Percentiles rank a stretch among this genome's conserved stretches.
phyloP scores from a whole-genome alignment of 176 grass and related monocot species.

The Oryza rufipogon region DNA sequence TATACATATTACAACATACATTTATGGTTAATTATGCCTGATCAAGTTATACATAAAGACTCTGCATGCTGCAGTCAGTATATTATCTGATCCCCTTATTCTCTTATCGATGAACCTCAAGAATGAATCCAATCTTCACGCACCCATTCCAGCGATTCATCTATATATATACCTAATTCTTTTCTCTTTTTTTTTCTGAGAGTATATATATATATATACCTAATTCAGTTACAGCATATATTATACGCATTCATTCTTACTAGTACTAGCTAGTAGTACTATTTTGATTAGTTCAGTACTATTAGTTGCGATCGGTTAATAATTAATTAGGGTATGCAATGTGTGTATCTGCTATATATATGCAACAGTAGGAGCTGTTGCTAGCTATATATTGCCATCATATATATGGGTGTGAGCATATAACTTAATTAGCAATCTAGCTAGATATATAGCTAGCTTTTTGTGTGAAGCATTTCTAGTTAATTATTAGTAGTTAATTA shows the following conservation, averaged over 20 bases:
- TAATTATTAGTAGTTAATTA: not conserved
- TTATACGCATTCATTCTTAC: not conserved
- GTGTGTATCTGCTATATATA: not conserved
- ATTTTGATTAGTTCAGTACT: not conserved
- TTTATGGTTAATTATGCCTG: not conserved
- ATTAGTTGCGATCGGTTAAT: not conserved
- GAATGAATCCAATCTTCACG: slow-evolving; percentile 52
- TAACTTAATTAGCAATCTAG: too few relatives aligned
- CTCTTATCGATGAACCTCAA: slow-evolving; percentile 39
- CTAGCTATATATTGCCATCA: not conserved
- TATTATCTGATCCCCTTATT: slow-evolving; percentile 24
- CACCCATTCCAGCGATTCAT: slow-evolving; percentile 50
- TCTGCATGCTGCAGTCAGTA: not conserved
- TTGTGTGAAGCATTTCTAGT: not conserved
- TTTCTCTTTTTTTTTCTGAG: too few relatives aligned
- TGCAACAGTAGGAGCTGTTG: not conserved
- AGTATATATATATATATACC: not conserved
- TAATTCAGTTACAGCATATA: slow-evolving; percentile 5
- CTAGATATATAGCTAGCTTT: not conserved
- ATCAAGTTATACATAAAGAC: not conserved
- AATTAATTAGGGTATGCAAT: not conserved
- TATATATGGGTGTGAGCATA: not conserved
- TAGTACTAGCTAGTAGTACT: not conserved
- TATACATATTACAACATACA: not conserved
- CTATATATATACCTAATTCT: not conserved